Evolutionary conservation across 78 protist species (phyloP), one percentile per base, ranked within the genome.

Genomic region (slime mould (Dictyostelium discoideum)): DNA sequence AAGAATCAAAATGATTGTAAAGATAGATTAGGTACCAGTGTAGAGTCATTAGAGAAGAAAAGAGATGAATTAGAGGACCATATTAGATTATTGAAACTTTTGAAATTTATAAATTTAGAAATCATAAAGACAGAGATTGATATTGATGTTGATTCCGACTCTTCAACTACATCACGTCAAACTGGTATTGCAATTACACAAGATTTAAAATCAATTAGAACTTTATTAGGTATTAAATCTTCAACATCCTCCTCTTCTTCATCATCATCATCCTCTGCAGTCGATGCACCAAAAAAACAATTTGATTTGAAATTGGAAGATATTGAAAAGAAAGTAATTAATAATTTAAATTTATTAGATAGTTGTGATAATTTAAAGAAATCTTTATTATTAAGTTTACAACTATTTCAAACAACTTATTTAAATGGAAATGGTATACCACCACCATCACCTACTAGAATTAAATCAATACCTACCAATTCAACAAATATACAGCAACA

Each of bases 351-450:
- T 74, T 39, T 65, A 10, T 72, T 89, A 40, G 94, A 81, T 48
- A 78, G 32, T 29, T 89, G 94, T 48, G 94, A 89, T 67, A 67
- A 42, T 26, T 63, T 89, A 29, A 89, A 89, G 87, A 89, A 89
- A 48, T 42, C 82, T 11, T 13, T 81, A 3, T 69, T 50, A 18
- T 63, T 81, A 37, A 63, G 69, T 57, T 65, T 89, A 11, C 37
- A 85, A 67, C 37, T 57, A 26, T 81, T 89, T 40, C 85, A 79
- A 69, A 79, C 69, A 16, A 60, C 69, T 20, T 60, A 60, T 60
- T 60, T 60, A 60, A 69, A 69, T 69, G 37, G 77, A 20, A 69
- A 69, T 69, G 37, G 77, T 26, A 69, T 39, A 16, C 86, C 86
- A 82, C 86, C 86, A 26, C 86, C 86, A 24, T 16, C 50, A 24